Base-by-base conservation (phyloP, 2,329 filamentous ascomycete genomes). In the Fusarium nelsonii region DNA sequence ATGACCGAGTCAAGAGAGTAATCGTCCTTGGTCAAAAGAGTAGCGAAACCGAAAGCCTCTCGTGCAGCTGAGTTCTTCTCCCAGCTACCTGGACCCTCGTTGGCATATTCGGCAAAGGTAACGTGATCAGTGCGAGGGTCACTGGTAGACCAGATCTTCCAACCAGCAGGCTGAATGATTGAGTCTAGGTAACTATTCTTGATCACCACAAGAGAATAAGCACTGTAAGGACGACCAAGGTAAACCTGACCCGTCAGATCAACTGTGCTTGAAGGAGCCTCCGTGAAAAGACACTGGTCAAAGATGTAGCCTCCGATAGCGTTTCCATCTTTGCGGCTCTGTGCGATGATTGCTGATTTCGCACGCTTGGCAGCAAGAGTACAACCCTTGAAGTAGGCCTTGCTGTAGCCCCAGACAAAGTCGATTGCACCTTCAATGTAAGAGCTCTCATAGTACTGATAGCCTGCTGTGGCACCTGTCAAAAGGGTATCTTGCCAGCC, bases 91-190 rank as follows among this genome's bases (percentile, higher is more conserved):
- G 71, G 71, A 10, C 89, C 89, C 2, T 82, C 82, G 75, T 91
- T 91, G 37, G 72, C 79, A 71, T 85, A 90, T 79, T 91, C 89
- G 8, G 79, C 85, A 66, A 86, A 90, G 14, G 80, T 77, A 4
- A 90, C 84, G 75, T 60, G 82, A 80, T 88, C 88, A 88, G 44
- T 81, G 68, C 26, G 71, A 72, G 88, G 89, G 88, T 9, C 88
- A 84, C 3, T 84, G 80, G 18, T 78, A 56, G 71, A 89, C 89
- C 74, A 91, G 80, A 40, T 89, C 85, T 73, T 73, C 71, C 71
- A 73, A 15, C 71, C 71, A 0, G 64, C 59, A 0, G 71, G 64
- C n/a, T 53, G 78, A 76, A 73, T 68, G 6, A 26, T 32, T 2
- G 58, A 56, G 11, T 81, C 82, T 72, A 91, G 77, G 23, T 76